Conservation (phyloP, 768 basidiomycete species). For the Dentipellis sp. region DNA sequence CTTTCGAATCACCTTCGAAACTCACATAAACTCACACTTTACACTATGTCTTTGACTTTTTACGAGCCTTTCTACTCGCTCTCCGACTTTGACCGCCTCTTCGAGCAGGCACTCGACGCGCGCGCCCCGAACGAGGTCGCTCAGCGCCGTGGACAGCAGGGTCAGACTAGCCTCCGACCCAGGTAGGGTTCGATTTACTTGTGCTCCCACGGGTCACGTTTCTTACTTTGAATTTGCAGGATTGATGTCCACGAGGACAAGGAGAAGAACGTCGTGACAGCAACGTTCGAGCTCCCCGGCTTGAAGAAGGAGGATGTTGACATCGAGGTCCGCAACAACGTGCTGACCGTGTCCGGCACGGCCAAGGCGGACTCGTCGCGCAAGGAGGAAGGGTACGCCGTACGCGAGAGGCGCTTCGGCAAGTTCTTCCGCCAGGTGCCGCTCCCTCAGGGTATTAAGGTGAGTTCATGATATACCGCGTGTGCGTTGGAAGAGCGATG, state of each 20-base stretch:
- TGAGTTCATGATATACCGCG: conserved; percentile 2
- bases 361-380: conserved; percentile 23
- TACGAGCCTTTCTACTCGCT: neutral
- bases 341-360: conserved; percentile 43
- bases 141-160: neutral
- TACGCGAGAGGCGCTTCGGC: conserved; percentile 22
- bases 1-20: neutral
- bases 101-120: neutral
- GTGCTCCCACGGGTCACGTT: neutral
- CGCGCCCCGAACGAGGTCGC: neutral
- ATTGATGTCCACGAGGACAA: conserved; percentile 44
- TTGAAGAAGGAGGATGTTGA: conserved; percentile 38
- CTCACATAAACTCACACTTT: neutral
- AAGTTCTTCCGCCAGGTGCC: conserved; percentile 18
- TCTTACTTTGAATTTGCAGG: conserved; percentile 12
- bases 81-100: neutral
- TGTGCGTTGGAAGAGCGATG: neutral
- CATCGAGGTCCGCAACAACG: conserved; percentile 40
- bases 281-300: conserved; percentile 48
- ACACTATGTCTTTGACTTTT: neutral
- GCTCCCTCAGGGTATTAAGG: conserved; percentile 21
- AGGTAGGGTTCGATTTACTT: neutral
- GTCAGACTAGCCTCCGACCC: neutral
- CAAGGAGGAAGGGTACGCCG: conserved; percentile 24
- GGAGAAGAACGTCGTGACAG: conserved; percentile 38